Evolutionary conservation across 2,329 filamentous ascomycete genomes (phyloP).

Genomic region (Scedosporium aurantiacum): DNA sequence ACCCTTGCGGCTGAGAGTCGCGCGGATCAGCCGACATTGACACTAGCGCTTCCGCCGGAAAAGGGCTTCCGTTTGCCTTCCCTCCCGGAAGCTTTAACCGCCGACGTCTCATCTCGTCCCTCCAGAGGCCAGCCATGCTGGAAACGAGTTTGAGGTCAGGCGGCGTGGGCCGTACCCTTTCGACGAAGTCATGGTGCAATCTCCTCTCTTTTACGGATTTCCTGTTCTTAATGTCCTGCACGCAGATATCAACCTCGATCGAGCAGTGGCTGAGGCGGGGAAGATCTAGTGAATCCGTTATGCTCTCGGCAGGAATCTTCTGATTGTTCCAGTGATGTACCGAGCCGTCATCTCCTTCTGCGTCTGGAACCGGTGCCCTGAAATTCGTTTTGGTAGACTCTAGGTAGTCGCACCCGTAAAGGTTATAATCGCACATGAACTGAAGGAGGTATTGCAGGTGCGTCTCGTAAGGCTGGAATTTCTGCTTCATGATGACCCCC

Average conservation of each 20-base stretch:
- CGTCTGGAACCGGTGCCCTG: constrained; percentile 62
- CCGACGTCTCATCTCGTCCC: constrained; percentile 72
- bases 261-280: constrained; percentile 79
- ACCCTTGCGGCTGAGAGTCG: constrained; percentile 61
- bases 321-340: constrained; percentile 70
- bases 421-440: constrained; percentile 97
- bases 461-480: constrained; percentile 86
- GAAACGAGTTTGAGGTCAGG: constrained; percentile 72
- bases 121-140: constrained; percentile 91
- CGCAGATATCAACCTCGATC: constrained; percentile 80
- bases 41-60: constrained; percentile 68
- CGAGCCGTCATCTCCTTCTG: constrained; percentile 46
- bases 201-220: constrained; percentile 61
- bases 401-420: constrained; percentile 88
- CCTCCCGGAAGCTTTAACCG: constrained; percentile 58
- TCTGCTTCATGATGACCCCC: constrained; percentile 72
- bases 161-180: constrained; percentile 52
- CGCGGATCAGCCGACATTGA: constrained; percentile 81
- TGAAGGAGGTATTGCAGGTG: constrained; percentile 88
- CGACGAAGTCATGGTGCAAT: constrained; percentile 79
- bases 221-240: constrained; percentile 80
- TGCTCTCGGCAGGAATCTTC: constrained; percentile 45
- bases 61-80: constrained; percentile 60
- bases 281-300: constrained; percentile 47
- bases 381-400: constrained; percentile 62